Percentiles rank a stretch among this genome's conserved stretches.
phyloP scores from a whole-genome alignment of 768 basidiomycete genomes.

The Amanita thiersii region DNA sequence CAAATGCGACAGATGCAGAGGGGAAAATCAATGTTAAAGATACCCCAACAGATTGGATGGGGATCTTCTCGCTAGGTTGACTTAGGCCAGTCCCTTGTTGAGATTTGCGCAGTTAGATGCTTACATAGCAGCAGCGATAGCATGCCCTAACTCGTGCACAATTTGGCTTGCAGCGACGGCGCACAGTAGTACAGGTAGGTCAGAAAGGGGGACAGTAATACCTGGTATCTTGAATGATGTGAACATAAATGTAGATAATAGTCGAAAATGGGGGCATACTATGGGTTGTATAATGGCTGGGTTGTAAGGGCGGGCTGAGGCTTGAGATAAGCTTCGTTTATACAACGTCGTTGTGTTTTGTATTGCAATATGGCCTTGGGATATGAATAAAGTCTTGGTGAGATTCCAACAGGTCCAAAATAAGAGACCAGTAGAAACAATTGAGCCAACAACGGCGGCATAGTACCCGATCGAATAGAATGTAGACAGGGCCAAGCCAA shows the following conservation, averaged over 20 bases:
- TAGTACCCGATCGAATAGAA: slow-evolving; percentile 46
- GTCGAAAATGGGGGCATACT: slow-evolving; percentile 15
- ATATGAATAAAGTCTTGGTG: slow-evolving; percentile 8
- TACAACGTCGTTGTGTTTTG: background rate
- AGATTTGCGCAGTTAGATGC: slow-evolving; percentile 16
- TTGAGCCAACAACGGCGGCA: slow-evolving; percentile 40
- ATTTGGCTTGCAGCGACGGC: slow-evolving; percentile 58
- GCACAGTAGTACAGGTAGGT: slow-evolving; percentile 58
- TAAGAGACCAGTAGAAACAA: slow-evolving; percentile 30
- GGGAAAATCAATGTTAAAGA: slow-evolving; percentile 60
- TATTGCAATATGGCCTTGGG: background rate
- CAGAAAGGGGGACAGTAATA: slow-evolving; percentile 65
- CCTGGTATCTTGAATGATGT: slow-evolving; percentile 60
- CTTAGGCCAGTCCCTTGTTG: slow-evolving; percentile 1
- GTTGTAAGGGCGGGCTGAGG: background rate
- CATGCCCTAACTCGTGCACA: slow-evolving; percentile 80
- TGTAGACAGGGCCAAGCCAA: slow-evolving; percentile 19
- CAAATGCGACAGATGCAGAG: slow-evolving; percentile 65
- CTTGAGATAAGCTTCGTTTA: background rate
- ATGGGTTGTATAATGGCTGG: slow-evolving; percentile 20
- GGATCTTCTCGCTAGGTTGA: slow-evolving; percentile 57
- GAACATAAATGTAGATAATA: slow-evolving; percentile 6
- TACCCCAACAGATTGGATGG: slow-evolving; percentile 51
- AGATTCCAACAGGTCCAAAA: slow-evolving; percentile 23
- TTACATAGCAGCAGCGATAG: slow-evolving; percentile 66